Percentiles rank a stretch among this genome's conserved stretches.
Evolutionary conservation across 2,329 filamentous ascomycete genomes (phyloP).

Genomic region (Xylaria sp.): DNA sequence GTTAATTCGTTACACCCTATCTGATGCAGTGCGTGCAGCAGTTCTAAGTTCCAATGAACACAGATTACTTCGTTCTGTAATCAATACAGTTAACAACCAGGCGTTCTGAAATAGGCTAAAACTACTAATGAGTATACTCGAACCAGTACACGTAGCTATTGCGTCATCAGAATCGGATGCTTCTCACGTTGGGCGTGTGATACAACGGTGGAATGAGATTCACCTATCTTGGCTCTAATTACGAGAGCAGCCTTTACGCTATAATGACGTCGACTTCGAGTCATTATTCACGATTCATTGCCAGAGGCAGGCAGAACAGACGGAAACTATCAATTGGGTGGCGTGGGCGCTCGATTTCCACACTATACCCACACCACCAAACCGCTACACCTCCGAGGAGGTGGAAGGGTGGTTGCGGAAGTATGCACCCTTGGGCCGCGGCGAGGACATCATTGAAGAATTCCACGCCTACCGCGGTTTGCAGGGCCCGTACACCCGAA

Average conservation of each 20-base stretch:
- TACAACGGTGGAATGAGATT: not conserved
- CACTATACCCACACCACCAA: not conserved
- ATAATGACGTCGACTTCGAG: not conserved
- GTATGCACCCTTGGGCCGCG: not conserved
- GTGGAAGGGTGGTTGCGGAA: not conserved
- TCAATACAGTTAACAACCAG: not conserved
- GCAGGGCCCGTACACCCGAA: not conserved
- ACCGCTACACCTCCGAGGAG: not conserved
- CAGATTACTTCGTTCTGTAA: not conserved
- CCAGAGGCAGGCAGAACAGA: too few species aligned
- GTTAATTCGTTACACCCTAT: not conserved
- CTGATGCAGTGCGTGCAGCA: not conserved
- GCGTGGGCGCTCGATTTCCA: not conserved
- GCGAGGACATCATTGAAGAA: not conserved
- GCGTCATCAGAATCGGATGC: not conserved
- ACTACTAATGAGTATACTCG: not conserved
- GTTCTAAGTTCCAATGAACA: not conserved
- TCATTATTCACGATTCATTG: not conserved
- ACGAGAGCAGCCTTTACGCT: not conserved
- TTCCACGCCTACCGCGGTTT: not conserved
- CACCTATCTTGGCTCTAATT: not conserved
- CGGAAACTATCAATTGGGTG: too few species aligned
- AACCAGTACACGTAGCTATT: not conserved
- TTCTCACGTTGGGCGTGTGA: not conserved
- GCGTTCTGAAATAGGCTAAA: not conserved